These are phyloP conservation scores for Chalaropsis ovoidea DNA, from an alignment of 2,329 filamentous ascomycete genomes.

Conservation along the genomic window DNA sequence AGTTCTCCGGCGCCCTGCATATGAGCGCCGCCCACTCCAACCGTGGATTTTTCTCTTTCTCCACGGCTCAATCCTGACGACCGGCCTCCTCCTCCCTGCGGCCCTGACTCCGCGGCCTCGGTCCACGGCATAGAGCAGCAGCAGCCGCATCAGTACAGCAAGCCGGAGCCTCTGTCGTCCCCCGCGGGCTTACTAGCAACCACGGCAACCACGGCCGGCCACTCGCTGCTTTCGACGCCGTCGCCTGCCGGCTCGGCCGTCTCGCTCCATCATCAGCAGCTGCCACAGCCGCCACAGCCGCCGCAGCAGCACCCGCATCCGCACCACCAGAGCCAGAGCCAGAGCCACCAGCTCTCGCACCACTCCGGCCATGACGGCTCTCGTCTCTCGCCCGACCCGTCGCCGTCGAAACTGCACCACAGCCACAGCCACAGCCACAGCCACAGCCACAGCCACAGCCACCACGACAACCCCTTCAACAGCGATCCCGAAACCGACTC, in stretches of 20 bases:
- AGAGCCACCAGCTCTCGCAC: neutral
- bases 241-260: conserved; percentile 21
- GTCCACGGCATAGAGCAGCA: conserved; percentile 15
- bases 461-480: conserved; percentile 27
- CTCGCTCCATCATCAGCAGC: conserved; percentile 21
- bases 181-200: conserved; percentile 17
- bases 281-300: conserved; percentile 13
- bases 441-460: conserved; percentile 18
- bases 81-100: conserved; percentile 21
- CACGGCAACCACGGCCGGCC: conserved; percentile 16
- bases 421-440: conserved; percentile 11
- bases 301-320: neutral
- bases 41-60: conserved; percentile 25
- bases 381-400: conserved; percentile 19
- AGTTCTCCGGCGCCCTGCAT: conserved; percentile 25
- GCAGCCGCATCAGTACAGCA: neutral
- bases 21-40: conserved; percentile 23
- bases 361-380: conserved; percentile 21
- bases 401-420: conserved; percentile 18
- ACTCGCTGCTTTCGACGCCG: conserved; percentile 23
- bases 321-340: conserved; percentile 13
- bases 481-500: conserved; percentile 18
- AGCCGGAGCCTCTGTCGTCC: conserved; percentile 13
- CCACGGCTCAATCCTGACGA: conserved; percentile 25
- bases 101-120: conserved; percentile 15